Base-by-base conservation (phyloP, 768 basidiomycete species). In the Auriculariales sp. region DNA sequence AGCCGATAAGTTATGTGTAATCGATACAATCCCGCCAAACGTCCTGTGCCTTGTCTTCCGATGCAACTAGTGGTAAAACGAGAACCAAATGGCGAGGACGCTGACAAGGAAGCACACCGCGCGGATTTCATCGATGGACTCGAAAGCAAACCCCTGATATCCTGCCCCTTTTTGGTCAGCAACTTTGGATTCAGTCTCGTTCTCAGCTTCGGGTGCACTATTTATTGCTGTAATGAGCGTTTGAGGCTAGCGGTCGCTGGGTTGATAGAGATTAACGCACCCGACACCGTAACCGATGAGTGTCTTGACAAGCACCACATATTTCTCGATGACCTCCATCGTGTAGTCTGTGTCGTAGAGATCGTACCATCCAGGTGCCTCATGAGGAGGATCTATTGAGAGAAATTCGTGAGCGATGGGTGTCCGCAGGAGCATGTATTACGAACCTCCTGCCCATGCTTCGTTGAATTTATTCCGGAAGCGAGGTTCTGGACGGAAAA, bases 261-360 rank as follows among this genome's bases (percentile, higher is more conserved):
- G 31, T 32, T 44, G 39, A 44, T 25, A 44, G 7, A n/a, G n/a
- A n/a, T 19, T 12, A 19, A 44, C 39, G 39, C 39, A 44, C 39
- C 39, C 39, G 22, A 44, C 22, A 10, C 39, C 39, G 15, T 44
- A 15, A 4, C 39, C 39, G 22, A 44, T 44, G 7, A 44, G 39
- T 9, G 39, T 44, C 39, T 44, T 44, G 39, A 44, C 39, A 25
- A 44, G 15, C 12, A 44, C 27, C 17, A 44, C 39, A 24, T 44
- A 44, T 25, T 44, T 44, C 22, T 44, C 39, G 39, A 44, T 44
- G 39, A 44, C 22, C 39, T 44, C 39, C 39, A 44, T 44, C 14
- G 39, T 44, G 1, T 44, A 44, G 27, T 44, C 39, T 15, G 39
- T 44, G 39, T 44, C 39, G 39, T 44, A 44, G 22, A 44, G 39